phyloP scores from a whole-genome alignment of 768 basidiomycete genomes.

The Mycena pura region DNA sequence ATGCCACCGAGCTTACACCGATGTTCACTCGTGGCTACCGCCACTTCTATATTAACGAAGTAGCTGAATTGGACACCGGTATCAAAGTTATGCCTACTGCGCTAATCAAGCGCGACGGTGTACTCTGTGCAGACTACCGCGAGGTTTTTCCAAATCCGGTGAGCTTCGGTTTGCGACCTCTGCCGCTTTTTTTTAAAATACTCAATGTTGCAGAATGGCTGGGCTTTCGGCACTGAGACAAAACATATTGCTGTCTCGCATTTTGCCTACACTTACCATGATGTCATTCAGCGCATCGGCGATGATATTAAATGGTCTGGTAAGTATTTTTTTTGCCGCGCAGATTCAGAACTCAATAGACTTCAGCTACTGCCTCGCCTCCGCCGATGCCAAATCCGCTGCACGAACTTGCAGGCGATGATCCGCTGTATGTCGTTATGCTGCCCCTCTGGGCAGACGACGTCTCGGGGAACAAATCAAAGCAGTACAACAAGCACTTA shows the following conservation, averaged over 20 bases:
- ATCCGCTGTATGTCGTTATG: no score
- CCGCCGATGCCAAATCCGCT: slow-evolving; percentile 29
- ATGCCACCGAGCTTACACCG: background rate
- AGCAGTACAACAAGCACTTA: slow-evolving; percentile 43
- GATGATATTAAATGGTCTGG: slow-evolving; percentile 1
- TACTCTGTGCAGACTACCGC: background rate
- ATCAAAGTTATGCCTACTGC: slow-evolving; percentile 35
- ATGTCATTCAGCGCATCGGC: background rate
- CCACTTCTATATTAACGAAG: no score
- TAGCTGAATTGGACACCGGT: background rate
- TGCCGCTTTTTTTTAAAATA: no score
- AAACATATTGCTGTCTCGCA: background rate
- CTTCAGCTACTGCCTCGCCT: slow-evolving; percentile 19
- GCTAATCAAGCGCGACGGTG: slow-evolving; percentile 19
- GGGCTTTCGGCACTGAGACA: background rate
- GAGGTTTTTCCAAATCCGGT: background rate
- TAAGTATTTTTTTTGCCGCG: slow-evolving; percentile 27
- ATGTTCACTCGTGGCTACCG: slow-evolving; percentile 11
- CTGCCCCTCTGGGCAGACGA: no score
- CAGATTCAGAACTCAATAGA: slow-evolving; percentile 29
- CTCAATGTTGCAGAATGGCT: background rate
- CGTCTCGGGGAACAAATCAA: no score
- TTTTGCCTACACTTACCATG: background rate
- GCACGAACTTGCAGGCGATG: no score
- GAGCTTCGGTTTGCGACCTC: background rate